These are phyloP conservation scores for Dendrobium catenatum DNA, from an alignment of 106 monocot species.

Conservation along the genomic window DNA sequence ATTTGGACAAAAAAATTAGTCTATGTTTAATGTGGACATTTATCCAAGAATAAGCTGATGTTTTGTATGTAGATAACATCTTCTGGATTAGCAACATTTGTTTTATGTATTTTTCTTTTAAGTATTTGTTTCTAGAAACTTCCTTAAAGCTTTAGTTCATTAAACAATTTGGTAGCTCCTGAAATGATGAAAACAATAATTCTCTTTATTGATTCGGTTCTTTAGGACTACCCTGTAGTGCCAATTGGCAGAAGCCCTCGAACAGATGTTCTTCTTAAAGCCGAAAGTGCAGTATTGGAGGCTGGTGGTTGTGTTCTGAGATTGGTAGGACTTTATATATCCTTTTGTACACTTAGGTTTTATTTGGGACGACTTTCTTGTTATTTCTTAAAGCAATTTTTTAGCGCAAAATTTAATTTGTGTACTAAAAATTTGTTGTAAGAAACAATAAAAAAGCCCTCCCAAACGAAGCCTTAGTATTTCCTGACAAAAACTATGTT, in stretches of 20 bases:
- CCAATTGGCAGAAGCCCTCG: slow-evolving; percentile 77
- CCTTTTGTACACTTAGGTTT: slow-evolving; percentile 24
- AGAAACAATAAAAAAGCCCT: too few relatives aligned
- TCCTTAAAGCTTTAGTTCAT: too few relatives aligned
- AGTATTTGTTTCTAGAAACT: neutral
- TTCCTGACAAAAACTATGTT: neutral
- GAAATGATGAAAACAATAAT: neutral
- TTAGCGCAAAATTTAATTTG: too few relatives aligned
- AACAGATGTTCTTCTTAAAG: slow-evolving; percentile 77
- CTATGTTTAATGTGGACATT: too few relatives aligned
- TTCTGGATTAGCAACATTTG: neutral
- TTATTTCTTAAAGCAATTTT: too few relatives aligned
- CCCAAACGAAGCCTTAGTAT: too few relatives aligned
- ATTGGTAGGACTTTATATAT: slow-evolving; percentile 96
- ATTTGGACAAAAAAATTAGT: too few relatives aligned
- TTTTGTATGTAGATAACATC: too few relatives aligned
- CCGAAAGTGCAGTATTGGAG: slow-evolving; percentile 61
- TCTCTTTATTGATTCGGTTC: neutral
- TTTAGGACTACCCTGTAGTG: slow-evolving; percentile 67
- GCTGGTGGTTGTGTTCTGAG: slow-evolving; percentile 73
- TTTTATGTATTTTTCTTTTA: neutral
- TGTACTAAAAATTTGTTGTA: too few relatives aligned
- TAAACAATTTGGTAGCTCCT: neutral
- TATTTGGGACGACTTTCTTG: too few relatives aligned
- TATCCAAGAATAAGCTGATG: too few relatives aligned